These are phyloP conservation scores for Cubamyces lactineus DNA, from an alignment of 768 basidiomycete genomes.

Conservation along the genomic window DNA sequence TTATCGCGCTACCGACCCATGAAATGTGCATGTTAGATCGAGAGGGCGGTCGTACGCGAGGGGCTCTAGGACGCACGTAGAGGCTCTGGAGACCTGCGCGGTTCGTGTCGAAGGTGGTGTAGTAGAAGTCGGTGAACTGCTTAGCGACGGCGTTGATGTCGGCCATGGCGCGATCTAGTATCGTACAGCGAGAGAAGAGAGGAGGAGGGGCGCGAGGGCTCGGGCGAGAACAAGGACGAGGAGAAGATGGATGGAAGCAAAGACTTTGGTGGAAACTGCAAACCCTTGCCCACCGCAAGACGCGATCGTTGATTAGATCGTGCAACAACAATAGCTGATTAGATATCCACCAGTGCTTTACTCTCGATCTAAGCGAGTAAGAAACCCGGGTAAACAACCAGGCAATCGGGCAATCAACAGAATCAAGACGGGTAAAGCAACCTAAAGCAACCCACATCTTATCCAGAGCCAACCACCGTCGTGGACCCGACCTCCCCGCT, in stretches of 20 bases:
- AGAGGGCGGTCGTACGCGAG: not conserved
- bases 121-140: conserved; percentile 86
- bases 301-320: conserved; percentile 28
- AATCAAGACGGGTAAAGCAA: not conserved
- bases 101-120: conserved; percentile 70
- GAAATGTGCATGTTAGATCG: conserved; percentile 9
- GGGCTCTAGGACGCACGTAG: conserved; percentile 66
- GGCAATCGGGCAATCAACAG: not conserved
- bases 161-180: conserved; percentile 50
- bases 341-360: not conserved
- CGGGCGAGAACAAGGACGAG: conserved; percentile 25
- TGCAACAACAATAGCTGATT: not conserved
- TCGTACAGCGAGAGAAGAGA: conserved; percentile 13
- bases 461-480: not conserved
- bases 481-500: not conserved
- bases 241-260: conserved; percentile 19
- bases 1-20: conserved; percentile 58
- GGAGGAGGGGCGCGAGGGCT: conserved; percentile 23
- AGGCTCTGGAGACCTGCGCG: conserved; percentile 59
- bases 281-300: conserved; percentile 17
- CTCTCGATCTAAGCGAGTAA: conserved; percentile 19
- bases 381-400: conserved; percentile 1
- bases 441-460: not conserved
- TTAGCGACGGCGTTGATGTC: conserved; percentile 76
- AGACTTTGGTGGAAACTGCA: conserved; percentile 7